A percentile compares a stretch with the other conserved stretches of the same genome.
These are phyloP conservation scores for Lepidium africanum DNA, from an alignment of 345 rosid species.

Conservation along the genomic window DNA sequence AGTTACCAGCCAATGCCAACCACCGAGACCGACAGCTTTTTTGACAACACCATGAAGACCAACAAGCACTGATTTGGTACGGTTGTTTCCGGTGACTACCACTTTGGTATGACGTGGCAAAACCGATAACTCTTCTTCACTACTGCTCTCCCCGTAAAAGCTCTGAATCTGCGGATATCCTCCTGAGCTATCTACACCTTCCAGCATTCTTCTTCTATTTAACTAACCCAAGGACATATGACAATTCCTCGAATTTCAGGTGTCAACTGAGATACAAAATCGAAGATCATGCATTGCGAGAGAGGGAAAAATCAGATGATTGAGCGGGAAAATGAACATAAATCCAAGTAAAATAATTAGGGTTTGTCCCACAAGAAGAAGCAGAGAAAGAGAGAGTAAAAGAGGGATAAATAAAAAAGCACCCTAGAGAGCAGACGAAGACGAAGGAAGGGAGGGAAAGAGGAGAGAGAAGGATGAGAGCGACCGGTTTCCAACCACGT, in stretches of 20 bases:
- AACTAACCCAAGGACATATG: background rate
- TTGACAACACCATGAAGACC: constrained; percentile 94
- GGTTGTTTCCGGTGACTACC: constrained; percentile 89
- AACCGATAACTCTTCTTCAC: constrained; percentile 89
- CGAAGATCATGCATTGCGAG: constrained; percentile 67
- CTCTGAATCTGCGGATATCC: constrained; percentile 68
- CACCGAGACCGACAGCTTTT: constrained; percentile 95
- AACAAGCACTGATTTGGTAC: constrained; percentile 95
- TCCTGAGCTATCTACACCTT: constrained; percentile 62
- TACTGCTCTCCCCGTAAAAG: constrained; percentile 44
- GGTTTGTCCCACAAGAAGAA: constrained; percentile 39
- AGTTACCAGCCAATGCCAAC: constrained; percentile 99
- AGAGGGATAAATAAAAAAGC: too few species aligned
- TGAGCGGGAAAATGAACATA: constrained; percentile 16
- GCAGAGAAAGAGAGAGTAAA: constrained; percentile 5
- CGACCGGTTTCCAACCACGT: constrained; percentile 9
- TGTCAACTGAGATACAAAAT: constrained; percentile 15
- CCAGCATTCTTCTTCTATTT: constrained; percentile 45
- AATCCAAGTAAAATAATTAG: constrained; percentile 25
- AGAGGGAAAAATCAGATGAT: constrained; percentile 26
- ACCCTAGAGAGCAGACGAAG: background rate
- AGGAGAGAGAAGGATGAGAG: constrained; percentile 31
- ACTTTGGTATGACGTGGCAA: constrained; percentile 95
- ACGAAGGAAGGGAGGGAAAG: constrained; percentile 11
- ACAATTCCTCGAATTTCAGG: constrained; percentile 12